phyloP scores from a whole-genome alignment of 768 basidiomycete genomes.

The Suillus sp. region DNA sequence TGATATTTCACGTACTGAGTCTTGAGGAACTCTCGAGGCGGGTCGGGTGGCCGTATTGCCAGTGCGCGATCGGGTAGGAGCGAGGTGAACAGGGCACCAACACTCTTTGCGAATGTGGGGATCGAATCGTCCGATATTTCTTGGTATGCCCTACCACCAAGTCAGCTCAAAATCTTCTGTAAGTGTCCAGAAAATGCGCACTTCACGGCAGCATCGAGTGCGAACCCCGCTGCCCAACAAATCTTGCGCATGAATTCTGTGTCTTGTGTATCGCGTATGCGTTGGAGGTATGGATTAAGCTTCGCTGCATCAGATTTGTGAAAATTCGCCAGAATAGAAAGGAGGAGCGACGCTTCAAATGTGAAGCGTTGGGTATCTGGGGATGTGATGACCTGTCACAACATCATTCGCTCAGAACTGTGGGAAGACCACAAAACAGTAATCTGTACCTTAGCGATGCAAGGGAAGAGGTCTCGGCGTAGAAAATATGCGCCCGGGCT shows the following conservation, averaged over 20 bases:
- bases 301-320: constrained; percentile 73
- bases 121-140: constrained; percentile 53
- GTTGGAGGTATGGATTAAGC: constrained; percentile 64
- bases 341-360: constrained; percentile 60
- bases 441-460: constrained; percentile 45
- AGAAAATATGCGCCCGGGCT: constrained; percentile 76
- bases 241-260: constrained; percentile 56
- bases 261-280: constrained; percentile 50
- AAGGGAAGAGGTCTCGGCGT: constrained; percentile 60
- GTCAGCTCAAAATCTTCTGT: constrained; percentile 1
- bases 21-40: constrained; percentile 57
- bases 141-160: constrained; percentile 52
- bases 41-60: constrained; percentile 45
- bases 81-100: constrained; percentile 54
- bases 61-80: constrained; percentile 58
- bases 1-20: constrained; percentile 44
- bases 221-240: constrained; percentile 56
- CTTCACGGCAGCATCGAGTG: constrained; percentile 54
- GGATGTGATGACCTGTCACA: constrained; percentile 53
- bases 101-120: constrained; percentile 49
- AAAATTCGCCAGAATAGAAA: constrained; percentile 68
- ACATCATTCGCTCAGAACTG: not conserved
- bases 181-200: constrained; percentile 27
- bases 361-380: constrained; percentile 56
- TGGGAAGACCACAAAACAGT: not conserved